Percentiles rank a stretch among this genome's conserved stretches.
phyloP scores from a whole-genome alignment of 2,329 filamentous ascomycete species.

The Raffaelea deltoideospora region DNA sequence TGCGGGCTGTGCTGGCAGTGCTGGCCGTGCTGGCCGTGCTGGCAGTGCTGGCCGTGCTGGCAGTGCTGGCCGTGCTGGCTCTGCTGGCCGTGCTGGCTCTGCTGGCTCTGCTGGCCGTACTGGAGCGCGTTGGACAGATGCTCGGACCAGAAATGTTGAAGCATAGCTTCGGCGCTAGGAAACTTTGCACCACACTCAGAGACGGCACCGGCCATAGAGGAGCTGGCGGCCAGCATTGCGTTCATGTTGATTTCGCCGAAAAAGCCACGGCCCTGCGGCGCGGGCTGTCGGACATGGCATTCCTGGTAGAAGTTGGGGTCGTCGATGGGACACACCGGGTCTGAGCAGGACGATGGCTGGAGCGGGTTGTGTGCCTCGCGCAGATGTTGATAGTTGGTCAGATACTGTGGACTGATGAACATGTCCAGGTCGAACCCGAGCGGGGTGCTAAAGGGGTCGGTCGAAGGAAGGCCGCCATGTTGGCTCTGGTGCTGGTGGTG shows the following conservation, averaged over 20 bases:
- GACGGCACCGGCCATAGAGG: not conserved
- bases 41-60: too few species aligned
- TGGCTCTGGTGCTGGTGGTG: slow-evolving; percentile 2
- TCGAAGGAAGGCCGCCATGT: not conserved
- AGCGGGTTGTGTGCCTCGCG: slow-evolving; percentile 9
- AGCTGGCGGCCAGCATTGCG: slow-evolving; percentile 1
- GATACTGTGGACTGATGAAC: slow-evolving; percentile 10
- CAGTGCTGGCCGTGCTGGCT: too few species aligned
- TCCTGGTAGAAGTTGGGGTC: slow-evolving; percentile 11
- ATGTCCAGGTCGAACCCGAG: slow-evolving; percentile 6
- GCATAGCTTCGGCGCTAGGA: slow-evolving; percentile 9
- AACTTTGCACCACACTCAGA: slow-evolving; percentile 10
- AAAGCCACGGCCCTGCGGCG: slow-evolving; percentile 1
- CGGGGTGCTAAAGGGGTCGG: not conserved
- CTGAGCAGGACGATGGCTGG: slow-evolving; percentile 7
- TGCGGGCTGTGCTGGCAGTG: too few species aligned
- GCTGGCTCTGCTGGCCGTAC: too few species aligned
- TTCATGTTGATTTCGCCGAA: slow-evolving; percentile 7
- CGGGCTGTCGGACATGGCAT: slow-evolving; percentile 8
- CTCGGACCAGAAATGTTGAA: slow-evolving; percentile 10
- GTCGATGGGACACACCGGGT: slow-evolving; percentile 7
- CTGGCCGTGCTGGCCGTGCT: too few species aligned
- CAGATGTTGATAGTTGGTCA: slow-evolving; percentile 10
- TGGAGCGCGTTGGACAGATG: slow-evolving; percentile 6
- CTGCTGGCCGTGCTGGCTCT: too few species aligned